Percentiles rank a stretch among this genome's conserved stretches.
phyloP scores from a whole-genome alignment of 1,284 basidiomycete genomes.

The Termitomyces sp. region DNA sequence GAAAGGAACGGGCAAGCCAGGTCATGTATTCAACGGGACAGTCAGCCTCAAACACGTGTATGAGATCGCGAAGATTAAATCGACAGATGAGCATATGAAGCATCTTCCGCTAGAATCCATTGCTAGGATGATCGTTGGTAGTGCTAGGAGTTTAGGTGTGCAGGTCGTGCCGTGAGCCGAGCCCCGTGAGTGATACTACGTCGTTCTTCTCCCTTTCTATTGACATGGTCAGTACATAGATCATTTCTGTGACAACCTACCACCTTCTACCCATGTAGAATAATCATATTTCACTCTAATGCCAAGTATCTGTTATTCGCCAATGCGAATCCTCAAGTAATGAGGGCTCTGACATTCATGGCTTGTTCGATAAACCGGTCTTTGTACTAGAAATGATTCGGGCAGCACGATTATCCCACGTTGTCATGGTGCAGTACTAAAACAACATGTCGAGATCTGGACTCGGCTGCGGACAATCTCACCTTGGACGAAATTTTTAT shows the following conservation, averaged over 20 bases:
- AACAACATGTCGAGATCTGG: slow-evolving; percentile 2
- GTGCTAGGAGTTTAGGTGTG: slow-evolving; percentile 80
- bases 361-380: background rate
- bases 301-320: slow-evolving; percentile 7
- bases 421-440: slow-evolving; percentile 2
- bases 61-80: slow-evolving; percentile 98
- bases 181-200: slow-evolving; percentile 15
- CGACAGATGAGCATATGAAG: slow-evolving; percentile 82
- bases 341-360: background rate
- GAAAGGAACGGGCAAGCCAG: slow-evolving; percentile 81
- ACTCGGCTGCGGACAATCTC: background rate
- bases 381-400: slow-evolving; percentile 1
- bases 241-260: slow-evolving; percentile 6
- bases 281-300: slow-evolving; percentile 17
- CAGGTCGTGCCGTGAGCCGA: slow-evolving; percentile 75
- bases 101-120: slow-evolving; percentile 82
- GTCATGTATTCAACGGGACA: slow-evolving; percentile 73
- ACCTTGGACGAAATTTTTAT: slow-evolving; percentile 1
- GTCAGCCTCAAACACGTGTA: slow-evolving; percentile 96
- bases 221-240: slow-evolving; percentile 12
- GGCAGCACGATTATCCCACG: slow-evolving; percentile 6
- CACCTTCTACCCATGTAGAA: slow-evolving; percentile 17
- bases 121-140: slow-evolving; percentile 82
- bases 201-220: slow-evolving; percentile 4
- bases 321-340: slow-evolving; percentile 5